Evolutionary conservation across 2,329 filamentous ascomycete species (phyloP), one percentile per base, ranked within the genome.

Genomic region (Cercospora sojina): DNA sequence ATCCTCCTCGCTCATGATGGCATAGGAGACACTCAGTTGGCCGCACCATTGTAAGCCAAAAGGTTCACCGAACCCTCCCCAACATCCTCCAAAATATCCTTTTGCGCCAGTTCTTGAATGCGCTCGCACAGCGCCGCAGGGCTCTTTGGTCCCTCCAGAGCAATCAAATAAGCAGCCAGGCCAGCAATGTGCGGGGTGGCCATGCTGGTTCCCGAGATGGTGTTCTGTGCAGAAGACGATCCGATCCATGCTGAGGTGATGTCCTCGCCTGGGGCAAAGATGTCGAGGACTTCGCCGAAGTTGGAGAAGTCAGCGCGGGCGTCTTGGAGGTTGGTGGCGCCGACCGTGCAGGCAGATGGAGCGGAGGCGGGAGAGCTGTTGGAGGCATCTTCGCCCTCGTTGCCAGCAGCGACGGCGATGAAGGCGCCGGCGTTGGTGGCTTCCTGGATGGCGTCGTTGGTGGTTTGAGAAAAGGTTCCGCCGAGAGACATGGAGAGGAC

Each of bases 231-330:
- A 41, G 76, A 80, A 67, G 76, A 76, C 27, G 77, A 78, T 13
- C 80, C 82, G 64, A 79, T 81, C 80, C 81, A 85, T 10, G 84
- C 73, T 38, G 80, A 83, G 7, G 83, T 75, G 64, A 87, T 82
- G 67, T 81, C 69, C 70, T 82, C 77, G 20, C 85, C 85, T 2
- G 85, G 85, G n/a, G 78, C 79, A 47, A 78, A 80, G 58, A 80
- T 76, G 35, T 80, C 77, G 31, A 81, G 75, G 5, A 70, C 73
- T 12, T 74, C 62, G 5, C 79, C 79, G 53, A 74, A 80, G 68
- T 80, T 80, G 1, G 77, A 79, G 72, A 80, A 81, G 20, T 71
- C 71, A 9, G 80, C 77, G 23, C 75, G 70, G 2, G 60, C 64
- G 61, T 78, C 74, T 47, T 72, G 62, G 1, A 64, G 65, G 61